phyloP scores from a whole-genome alignment of 1,284 basidiomycete species.

The Pisolithus thermaeus region DNA sequence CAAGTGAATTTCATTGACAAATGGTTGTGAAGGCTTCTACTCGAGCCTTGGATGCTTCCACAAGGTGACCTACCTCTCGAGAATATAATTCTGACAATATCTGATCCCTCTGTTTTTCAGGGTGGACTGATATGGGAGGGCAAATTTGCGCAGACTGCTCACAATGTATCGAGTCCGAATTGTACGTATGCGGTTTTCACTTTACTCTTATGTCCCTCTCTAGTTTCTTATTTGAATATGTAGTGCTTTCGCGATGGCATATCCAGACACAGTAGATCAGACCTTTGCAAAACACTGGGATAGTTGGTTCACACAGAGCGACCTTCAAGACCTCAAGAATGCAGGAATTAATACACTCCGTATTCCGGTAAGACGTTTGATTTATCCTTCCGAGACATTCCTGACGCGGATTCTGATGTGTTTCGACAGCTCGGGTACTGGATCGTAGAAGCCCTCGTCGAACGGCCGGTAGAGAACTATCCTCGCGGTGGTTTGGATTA shows the following conservation, averaged over 20 bases:
- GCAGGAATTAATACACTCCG: slow-evolving; percentile 69
- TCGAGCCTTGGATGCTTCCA: slow-evolving; percentile 59
- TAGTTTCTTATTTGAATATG: neutral
- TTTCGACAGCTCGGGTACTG: slow-evolving; percentile 64
- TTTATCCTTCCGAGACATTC: neutral
- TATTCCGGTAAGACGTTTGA: slow-evolving; percentile 49
- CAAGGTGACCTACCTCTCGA: slow-evolving; percentile 26
- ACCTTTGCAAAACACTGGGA: slow-evolving; percentile 65
- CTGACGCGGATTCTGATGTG: neutral
- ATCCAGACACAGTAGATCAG: slow-evolving; percentile 52
- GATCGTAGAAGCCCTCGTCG: slow-evolving; percentile 68
- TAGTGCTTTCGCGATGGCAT: slow-evolving; percentile 53
- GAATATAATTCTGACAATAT: neutral
- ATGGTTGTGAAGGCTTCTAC: slow-evolving; percentile 34
- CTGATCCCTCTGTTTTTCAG: slow-evolving; percentile 16
- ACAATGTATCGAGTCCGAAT: slow-evolving; percentile 42
- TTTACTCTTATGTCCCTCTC: neutral
- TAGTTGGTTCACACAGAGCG: slow-evolving; percentile 64
- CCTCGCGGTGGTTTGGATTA: slow-evolving; percentile 63
- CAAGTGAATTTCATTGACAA: neutral
- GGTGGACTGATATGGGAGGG: slow-evolving; percentile 49
- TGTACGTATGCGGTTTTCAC: slow-evolving; percentile 24
- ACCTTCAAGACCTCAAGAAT: slow-evolving; percentile 48
- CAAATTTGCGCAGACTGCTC: slow-evolving; percentile 35
- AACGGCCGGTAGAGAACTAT: slow-evolving; percentile 55